Base-by-base conservation (phyloP, 1,284 basidiomycete genomes). In the Malassezia sp. region DNA sequence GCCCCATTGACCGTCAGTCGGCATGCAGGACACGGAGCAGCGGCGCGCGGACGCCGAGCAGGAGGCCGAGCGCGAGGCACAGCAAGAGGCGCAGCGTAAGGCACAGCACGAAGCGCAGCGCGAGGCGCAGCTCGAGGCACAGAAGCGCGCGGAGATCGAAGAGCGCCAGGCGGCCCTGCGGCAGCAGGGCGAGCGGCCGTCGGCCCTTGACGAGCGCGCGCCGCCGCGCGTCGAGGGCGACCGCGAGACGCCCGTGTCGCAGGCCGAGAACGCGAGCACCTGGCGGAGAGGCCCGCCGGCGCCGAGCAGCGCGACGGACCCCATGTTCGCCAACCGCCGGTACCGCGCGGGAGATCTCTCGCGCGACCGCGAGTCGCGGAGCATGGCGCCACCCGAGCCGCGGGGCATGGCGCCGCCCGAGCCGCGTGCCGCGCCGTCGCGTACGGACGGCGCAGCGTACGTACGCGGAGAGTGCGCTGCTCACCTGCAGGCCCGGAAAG, bases 141-240 rank as follows among this genome's bases (percentile, higher is more conserved):
- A 58, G 48, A 63, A 64, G 53, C 54, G 60, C 8, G 67, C 64
- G 38, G 66, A 66, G 43, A 61, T 63, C 37, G 61, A 70, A 52
- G 61, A 66, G 45, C 53, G 66, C 15, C 53, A 59, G 54, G 58
- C 59, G 38, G 55, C 60, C 48, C 51, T 69, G 30, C 55, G 61
- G 30, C 56, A 54, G 38, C 52, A 52, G 32, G 58, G 53, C 9
- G 62, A 64, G 17, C 55, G 47, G 45, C 65, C 66, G 40, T 54
- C 63, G 28, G 52, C 59, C 38, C 52, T 57, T 21, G 61, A 70
- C 48, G 54, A 52, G 33, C 61, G 64, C 48, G 45, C 54, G 15
- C 54, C 59, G 38, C 47, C 52, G 35, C 46, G 47, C 22, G 32
- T 49, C 26, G 47, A 49, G 21, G 20, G 35, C 21, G 32, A 32